phyloP scores from a whole-genome alignment of 2,329 filamentous ascomycete species.

The Colletotrichum tropicicola region DNA sequence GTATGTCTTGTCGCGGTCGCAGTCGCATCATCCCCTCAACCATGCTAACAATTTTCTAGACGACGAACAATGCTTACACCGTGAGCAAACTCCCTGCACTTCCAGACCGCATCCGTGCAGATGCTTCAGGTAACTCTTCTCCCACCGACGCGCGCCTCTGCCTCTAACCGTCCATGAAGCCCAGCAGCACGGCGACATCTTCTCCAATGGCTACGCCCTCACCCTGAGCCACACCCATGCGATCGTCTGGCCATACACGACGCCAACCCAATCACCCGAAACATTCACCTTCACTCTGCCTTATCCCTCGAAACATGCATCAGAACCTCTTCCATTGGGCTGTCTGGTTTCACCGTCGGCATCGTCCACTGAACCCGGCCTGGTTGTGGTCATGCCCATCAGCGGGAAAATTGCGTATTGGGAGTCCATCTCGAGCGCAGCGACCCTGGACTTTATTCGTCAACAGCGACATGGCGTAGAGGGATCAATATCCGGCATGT shows the following conservation, averaged over 20 bases:
- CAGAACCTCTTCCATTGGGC: constrained; percentile 82
- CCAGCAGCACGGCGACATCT: constrained; percentile 72
- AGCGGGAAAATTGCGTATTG: constrained; percentile 91
- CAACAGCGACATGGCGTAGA: constrained; percentile 85
- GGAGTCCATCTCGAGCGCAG: constrained; percentile 92
- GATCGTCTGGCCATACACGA: constrained; percentile 88
- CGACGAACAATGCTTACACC: constrained; percentile 84
- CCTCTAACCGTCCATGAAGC: constrained; percentile 51
- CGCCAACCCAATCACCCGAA: constrained; percentile 74
- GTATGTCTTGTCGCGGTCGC: constrained; percentile 53
- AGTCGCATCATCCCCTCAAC: constrained; percentile 4
- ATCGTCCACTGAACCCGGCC: constrained; percentile 81
- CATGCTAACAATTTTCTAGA: constrained; percentile 58
- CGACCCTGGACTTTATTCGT: constrained; percentile 83
- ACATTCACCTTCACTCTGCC: constrained; percentile 85
- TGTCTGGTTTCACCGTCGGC: constrained; percentile 83
- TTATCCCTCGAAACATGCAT: constrained; percentile 71
- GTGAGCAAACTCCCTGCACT: constrained; percentile 86
- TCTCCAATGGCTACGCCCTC: constrained; percentile 77
- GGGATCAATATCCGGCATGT: constrained; percentile 76
- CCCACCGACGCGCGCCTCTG: background rate
- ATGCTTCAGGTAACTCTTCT: constrained; percentile 68
- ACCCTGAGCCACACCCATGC: constrained; percentile 84
- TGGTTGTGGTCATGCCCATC: constrained; percentile 85
- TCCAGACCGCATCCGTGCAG: constrained; percentile 77